Evolutionary conservation across 176 grass and related monocot genomes (phyloP), one percentile per base, ranked within the genome.

Genomic region (Areca catechu): DNA sequence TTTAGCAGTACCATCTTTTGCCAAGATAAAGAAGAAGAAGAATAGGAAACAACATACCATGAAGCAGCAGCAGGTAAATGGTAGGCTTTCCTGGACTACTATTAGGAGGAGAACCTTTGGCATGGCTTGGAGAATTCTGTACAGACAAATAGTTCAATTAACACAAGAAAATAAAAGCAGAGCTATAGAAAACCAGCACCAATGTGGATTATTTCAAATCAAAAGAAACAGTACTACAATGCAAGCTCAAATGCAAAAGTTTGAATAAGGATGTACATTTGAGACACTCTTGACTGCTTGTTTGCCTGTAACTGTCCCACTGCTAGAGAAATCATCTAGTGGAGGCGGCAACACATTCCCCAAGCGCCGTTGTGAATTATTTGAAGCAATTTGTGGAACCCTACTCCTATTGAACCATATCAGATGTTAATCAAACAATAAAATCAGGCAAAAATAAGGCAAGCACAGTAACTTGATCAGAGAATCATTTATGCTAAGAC

Each of bases 281-380:
- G 76, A 75, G 63, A 57, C 65, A 80, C 72, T 89, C 78, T 85
- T 92, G 58, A 78, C 28, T 50, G 78, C 68, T 56, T 78, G 73
- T 66, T 75, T 89, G 62, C 74, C 69, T 61, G 86, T 70, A 60
- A 78, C 61, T 54, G 67, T 71, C 5, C 67, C 73, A 74, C 74
- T 85, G 47, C 65, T 82, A 74, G 81, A 80, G 58, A 80, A 85
- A 71, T 92, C 84, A 76, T 98, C 93, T 63, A 70, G 70, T 49
- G 84, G 84, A 58, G 93, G 78, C 49, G 93, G 93, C 71, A 98
- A 73, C 53, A 92, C 15, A 72, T 62, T 92, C 68, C 93, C 93
- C 76, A 66, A 24, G 23, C 78, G 83, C 62, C 81, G 82, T 79
- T 85, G 87, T 1, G 83, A 85, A 86, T 76, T 80, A 76, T 66